These are phyloP conservation scores for Biscogniauxia sp. DNA, from an alignment of 2,329 filamentous ascomycete genomes.

Conservation along the genomic window DNA sequence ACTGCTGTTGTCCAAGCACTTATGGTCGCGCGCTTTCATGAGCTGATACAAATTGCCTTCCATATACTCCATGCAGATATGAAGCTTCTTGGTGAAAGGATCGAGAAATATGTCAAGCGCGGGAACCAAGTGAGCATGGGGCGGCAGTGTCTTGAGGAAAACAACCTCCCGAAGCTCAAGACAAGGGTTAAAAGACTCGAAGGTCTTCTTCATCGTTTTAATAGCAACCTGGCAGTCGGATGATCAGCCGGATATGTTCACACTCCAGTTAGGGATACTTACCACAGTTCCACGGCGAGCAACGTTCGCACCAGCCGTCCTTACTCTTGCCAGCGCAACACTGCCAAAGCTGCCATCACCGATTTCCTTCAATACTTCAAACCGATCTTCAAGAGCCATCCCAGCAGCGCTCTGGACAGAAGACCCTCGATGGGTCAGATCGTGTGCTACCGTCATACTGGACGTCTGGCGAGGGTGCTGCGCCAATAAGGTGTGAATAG, in stretches of 20 bases:
- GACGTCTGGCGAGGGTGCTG: slow-evolving; percentile 15
- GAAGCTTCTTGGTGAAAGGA: slow-evolving; percentile 90
- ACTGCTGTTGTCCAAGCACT: slow-evolving; percentile 81
- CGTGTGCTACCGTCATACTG: slow-evolving; percentile 75
- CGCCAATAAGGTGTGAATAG: slow-evolving; percentile 8
- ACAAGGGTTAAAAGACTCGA: slow-evolving; percentile 87
- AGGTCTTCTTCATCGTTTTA: slow-evolving; percentile 99
- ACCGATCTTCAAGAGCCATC: slow-evolving; percentile 82
- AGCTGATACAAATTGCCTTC: slow-evolving; percentile 97
- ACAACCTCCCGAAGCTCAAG: slow-evolving; percentile 95
- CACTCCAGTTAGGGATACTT: slow-evolving; percentile 40
- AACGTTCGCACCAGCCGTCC: slow-evolving; percentile 83
- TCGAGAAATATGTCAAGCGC: slow-evolving; percentile 98
- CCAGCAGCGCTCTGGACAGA: slow-evolving; percentile 46
- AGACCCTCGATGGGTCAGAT: slow-evolving; percentile 67
- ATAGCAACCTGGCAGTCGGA: slow-evolving; percentile 73
- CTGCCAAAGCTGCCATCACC: slow-evolving; percentile 98
- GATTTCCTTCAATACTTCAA: slow-evolving; percentile 96
- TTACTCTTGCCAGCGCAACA: slow-evolving; percentile 86
- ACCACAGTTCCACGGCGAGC: slow-evolving; percentile 91
- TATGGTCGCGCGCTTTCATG: slow-evolving; percentile 98
- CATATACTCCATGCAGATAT: slow-evolving; percentile 99
- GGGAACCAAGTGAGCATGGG: slow-evolving; percentile 90
- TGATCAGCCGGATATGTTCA: slow-evolving; percentile 8
- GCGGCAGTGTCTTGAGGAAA: slow-evolving; percentile 85